phyloP scores from a whole-genome alignment of 2,329 filamentous ascomycete genomes.

The Aspergillus terreus region DNA sequence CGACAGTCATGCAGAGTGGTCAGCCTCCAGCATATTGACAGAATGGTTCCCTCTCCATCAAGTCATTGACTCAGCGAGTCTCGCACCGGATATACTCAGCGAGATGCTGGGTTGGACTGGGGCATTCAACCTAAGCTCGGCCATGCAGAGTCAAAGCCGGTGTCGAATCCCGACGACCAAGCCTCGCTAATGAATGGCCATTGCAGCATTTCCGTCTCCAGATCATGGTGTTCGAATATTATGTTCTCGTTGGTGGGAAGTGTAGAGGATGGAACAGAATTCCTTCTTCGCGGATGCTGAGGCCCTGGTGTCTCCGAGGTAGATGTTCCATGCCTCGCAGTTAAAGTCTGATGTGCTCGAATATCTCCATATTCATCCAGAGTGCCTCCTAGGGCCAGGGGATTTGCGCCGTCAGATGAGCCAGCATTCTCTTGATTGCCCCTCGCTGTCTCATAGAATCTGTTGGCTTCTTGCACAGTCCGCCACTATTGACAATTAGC shows the following conservation, averaged over 20 bases:
- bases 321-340: not conserved
- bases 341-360: conserved; percentile 12
- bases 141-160: conserved; percentile 30
- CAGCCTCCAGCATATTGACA: not conserved
- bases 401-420: conserved; percentile 21
- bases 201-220: conserved; percentile 35
- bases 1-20: too few relatives aligned
- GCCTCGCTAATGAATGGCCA: conserved; percentile 37
- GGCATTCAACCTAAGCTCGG: conserved; percentile 9
- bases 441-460: conserved; percentile 32
- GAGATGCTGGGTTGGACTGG: not conserved
- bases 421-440: conserved; percentile 20
- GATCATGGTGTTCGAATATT: conserved; percentile 18
- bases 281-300: not conserved
- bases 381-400: conserved; percentile 29
- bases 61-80: not conserved
- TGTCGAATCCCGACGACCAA: conserved; percentile 33
- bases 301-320: conserved; percentile 1
- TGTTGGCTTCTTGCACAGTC: conserved; percentile 32
- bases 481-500: conserved; percentile 26
- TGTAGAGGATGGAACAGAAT: not conserved
- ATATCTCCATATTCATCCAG: conserved; percentile 38
- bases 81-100: not conserved
- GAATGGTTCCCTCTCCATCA: not conserved
- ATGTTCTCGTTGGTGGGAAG: conserved; percentile 2